Percentiles rank a stretch among this genome's conserved stretches.
These are phyloP conservation scores for Curvularia eragrostidis DNA, from an alignment of 2,329 filamentous ascomycete species.

Conservation along the genomic window DNA sequence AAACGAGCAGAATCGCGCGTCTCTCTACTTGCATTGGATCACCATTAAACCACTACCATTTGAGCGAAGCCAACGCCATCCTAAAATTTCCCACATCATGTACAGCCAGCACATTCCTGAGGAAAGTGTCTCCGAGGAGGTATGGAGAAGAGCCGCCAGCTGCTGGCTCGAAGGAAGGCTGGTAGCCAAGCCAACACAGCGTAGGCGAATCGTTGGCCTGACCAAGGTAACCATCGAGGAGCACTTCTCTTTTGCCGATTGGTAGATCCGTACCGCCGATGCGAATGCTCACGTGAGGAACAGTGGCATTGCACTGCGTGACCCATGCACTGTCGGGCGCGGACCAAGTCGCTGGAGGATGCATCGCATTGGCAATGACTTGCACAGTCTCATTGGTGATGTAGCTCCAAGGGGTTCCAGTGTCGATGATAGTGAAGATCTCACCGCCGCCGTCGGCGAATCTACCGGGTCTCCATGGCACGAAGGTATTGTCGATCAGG, in stretches of 20 bases:
- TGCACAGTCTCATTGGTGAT: not conserved
- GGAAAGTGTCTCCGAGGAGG: not conserved
- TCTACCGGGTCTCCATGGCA: not conserved
- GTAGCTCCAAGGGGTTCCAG: not conserved
- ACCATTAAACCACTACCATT: not conserved
- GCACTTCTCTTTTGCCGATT: not conserved
- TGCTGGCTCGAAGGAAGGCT: not conserved
- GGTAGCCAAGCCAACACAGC: not conserved
- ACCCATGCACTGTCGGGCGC: not conserved
- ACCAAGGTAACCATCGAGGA: conserved; percentile 1
- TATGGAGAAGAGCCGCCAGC: not conserved
- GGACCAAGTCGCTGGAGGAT: not conserved
- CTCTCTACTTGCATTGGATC: not conserved
- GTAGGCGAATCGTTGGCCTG: not conserved
- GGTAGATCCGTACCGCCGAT: conserved; percentile 5
- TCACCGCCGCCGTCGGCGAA: not conserved
- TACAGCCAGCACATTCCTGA: not conserved
- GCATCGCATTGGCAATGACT: not conserved
- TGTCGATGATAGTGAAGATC: not conserved
- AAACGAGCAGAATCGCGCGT: not conserved
- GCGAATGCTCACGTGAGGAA: not conserved
- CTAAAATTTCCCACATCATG: not conserved
- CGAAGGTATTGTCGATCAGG: not conserved
- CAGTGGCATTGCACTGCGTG: not conserved
- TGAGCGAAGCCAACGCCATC: not conserved